Evolutionary conservation across 352 stramenopile species (phyloP).

Genomic region (Phytophthora lateralis): DNA sequence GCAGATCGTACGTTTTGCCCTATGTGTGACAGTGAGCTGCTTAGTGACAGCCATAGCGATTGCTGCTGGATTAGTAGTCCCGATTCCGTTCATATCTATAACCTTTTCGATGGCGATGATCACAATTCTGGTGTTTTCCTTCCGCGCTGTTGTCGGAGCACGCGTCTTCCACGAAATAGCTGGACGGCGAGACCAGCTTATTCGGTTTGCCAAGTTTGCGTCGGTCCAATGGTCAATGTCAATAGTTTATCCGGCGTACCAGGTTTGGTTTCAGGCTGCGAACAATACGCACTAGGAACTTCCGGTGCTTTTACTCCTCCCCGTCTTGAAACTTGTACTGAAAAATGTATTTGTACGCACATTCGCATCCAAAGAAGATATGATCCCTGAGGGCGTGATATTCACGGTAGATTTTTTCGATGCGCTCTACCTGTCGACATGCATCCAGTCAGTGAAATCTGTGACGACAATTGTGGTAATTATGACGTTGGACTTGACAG

Average conservation of each 20-base stretch:
- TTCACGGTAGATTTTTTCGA: constrained; percentile 11
- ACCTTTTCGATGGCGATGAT: not conserved
- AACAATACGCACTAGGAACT: not conserved
- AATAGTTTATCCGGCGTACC: constrained; percentile 14
- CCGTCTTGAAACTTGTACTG: constrained; percentile 11
- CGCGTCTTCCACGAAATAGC: not conserved
- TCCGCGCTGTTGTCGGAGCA: not conserved
- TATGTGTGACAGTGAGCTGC: not conserved
- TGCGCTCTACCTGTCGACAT: not conserved
- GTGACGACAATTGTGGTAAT: too few relatives aligned
- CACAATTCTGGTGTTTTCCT: not conserved
- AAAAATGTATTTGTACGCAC: constrained; percentile 5
- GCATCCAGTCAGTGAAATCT: too few relatives aligned
- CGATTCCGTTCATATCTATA: constrained; percentile 3
- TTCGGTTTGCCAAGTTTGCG: not conserved
- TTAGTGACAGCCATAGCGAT: not conserved
- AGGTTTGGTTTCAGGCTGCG: constrained; percentile 15
- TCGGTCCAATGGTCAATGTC: constrained; percentile 19
- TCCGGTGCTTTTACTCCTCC: constrained; percentile 7
- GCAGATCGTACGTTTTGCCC: not conserved
- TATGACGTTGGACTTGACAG: too few relatives aligned
- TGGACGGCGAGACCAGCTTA: not conserved
- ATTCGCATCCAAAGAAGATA: constrained; percentile 4
- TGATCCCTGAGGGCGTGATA: constrained; percentile 6
- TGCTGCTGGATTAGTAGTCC: not conserved